Conservation (phyloP, 257 asterid genomes). For the Sherardia arvensis region DNA sequence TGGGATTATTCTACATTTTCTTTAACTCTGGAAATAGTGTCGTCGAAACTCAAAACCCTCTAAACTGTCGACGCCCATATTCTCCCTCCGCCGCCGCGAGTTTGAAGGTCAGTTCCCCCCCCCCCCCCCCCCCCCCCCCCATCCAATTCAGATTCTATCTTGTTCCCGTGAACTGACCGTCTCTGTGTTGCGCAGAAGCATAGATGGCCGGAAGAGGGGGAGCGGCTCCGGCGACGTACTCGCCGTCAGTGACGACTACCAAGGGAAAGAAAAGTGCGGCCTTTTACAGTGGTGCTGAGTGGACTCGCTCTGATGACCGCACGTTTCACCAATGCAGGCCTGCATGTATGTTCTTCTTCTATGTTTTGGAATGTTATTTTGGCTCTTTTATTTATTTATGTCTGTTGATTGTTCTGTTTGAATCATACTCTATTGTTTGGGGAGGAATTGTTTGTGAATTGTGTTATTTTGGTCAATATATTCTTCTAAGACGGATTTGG, state of each 20-base stretch:
- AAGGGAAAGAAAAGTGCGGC: conserved; percentile 37
- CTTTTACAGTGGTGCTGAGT: conserved; percentile 34
- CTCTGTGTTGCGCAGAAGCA: background rate
- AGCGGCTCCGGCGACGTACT: conserved; percentile 53
- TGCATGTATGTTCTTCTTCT: conserved; percentile 43
- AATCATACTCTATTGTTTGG: background rate
- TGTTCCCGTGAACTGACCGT: no score
- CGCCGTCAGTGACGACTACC: conserved; percentile 44
- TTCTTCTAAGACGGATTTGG: background rate
- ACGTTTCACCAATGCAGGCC: conserved; percentile 84
- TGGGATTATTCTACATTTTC: no score
- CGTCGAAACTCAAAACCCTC: no score
- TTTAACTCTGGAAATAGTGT: no score
- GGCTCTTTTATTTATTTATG: background rate
- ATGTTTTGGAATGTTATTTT: background rate
- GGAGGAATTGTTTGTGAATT: background rate
- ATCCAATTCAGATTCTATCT: no score
- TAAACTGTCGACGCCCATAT: no score
- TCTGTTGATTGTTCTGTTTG: background rate
- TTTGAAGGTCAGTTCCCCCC: no score
- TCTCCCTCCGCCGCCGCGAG: no score
- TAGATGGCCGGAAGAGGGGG: conserved; percentile 50
- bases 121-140: no score
- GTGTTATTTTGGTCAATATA: background rate
- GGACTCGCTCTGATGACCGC: conserved; percentile 88